Conservation (phyloP, 345 rosid genomes). For the Diplotaxis tenuifolia region DNA sequence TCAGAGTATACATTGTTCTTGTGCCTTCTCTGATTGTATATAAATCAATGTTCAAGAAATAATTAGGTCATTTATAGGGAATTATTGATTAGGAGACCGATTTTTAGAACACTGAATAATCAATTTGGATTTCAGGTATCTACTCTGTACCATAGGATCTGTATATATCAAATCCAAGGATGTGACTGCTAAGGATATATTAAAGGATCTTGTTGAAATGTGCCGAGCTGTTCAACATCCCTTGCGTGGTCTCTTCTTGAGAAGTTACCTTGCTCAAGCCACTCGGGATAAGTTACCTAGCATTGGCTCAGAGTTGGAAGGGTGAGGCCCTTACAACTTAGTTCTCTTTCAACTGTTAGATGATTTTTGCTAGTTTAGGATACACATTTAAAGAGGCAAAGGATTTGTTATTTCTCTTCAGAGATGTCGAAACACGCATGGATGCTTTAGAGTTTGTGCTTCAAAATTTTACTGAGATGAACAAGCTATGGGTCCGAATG, state of each 20-base stretch:
- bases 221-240: conserved; percentile 99
- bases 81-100: no score
- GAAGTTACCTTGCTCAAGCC: conserved; percentile 96
- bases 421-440: conserved; percentile 79
- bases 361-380: not conserved
- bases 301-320: conserved; percentile 77
- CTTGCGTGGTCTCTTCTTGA: conserved; percentile 91
- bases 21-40: not conserved
- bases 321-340: conserved; percentile 46
- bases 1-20: not conserved
- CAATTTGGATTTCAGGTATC: conserved; percentile 54
- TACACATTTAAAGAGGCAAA: conserved; percentile 5
- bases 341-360: not conserved
- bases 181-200: conserved; percentile 85
- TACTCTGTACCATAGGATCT: conserved; percentile 94
- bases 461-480: conserved; percentile 97
- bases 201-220: conserved; percentile 98
- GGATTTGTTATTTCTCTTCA: conserved; percentile 33
- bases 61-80: no score
- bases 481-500: conserved; percentile 99
- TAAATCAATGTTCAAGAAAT: no score
- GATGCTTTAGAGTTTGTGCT: conserved; percentile 91
- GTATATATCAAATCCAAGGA: conserved; percentile 93
- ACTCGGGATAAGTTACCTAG: conserved; percentile 91
- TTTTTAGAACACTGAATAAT: not conserved